Evolutionary conservation across 2,329 filamentous ascomycete genomes (phyloP), one percentile per base, ranked within the genome.

Genomic region (Alternaria postmessia): DNA sequence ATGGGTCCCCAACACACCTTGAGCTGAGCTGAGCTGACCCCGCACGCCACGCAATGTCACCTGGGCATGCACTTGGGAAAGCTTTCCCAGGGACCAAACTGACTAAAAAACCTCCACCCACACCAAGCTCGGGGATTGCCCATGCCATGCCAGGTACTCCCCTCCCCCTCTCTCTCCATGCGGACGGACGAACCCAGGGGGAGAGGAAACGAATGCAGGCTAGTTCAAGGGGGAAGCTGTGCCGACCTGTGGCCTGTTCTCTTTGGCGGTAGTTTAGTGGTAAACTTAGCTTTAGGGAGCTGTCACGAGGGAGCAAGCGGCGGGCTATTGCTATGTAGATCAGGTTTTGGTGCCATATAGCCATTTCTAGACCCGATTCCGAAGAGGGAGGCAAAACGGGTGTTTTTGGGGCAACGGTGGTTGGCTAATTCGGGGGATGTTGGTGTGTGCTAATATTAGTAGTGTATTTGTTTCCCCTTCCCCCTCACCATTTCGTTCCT

Each of bases 221-320:
- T 57, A 54, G 58, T 46, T 51, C 58, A 44, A 34, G 39, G 42
- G 48, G 48, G 54, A 49, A 49, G 54, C 54, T 47, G 28, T 32
- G 53, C 54, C 46, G 58, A 43, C 36, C 26, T 43, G 38, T 47
- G 24, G 24, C 24, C 24, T 32, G 39, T 47, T 36, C 24, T 26
- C 24, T 14, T 39, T 9, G 38, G n/a, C 28, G 28, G 9, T 1
- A 9, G 28, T 30, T 5, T 26, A 26, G 24, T 26, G 38, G 11
- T 26, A 24, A 26, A 20, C n/a, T 39, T 39, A 39, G n/a, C 18
- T 18, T 4, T 5, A 11, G 28, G 28, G 28, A 30, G 28, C 12
- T 36, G 32, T 12, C 32, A 36, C 14, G 32, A 7, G 32, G 12
- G 32, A 36, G 12, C 1, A 5, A 6, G 32, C 14, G 12, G 32